These are phyloP conservation scores for Colletotrichum chlorophyti DNA, from an alignment of 2,329 filamentous ascomycete species.

Conservation along the genomic window DNA sequence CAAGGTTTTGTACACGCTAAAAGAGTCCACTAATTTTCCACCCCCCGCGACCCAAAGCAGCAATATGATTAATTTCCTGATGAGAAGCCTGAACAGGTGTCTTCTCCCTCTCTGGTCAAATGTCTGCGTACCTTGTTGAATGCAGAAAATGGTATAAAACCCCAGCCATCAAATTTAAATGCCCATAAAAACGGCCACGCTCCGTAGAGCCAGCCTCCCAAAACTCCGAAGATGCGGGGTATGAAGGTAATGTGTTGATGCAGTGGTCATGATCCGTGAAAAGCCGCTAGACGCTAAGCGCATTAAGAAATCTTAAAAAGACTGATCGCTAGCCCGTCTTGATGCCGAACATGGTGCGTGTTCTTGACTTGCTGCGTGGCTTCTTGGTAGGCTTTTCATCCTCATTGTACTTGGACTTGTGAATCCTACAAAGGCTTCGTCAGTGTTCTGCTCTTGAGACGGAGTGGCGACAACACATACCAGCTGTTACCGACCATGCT, in stretches of 20 bases:
- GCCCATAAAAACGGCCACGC: constrained; percentile 22
- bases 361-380: constrained; percentile 76
- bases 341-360: constrained; percentile 73
- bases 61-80: background rate
- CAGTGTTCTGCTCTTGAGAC: constrained; percentile 14
- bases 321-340: constrained; percentile 36
- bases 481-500: constrained; percentile 99
- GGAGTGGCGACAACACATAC: constrained; percentile 59
- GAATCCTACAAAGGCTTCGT: constrained; percentile 70
- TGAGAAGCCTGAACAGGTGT: background rate
- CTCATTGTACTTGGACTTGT: constrained; percentile 91
- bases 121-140: constrained; percentile 9
- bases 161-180: constrained; percentile 21
- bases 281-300: constrained; percentile 25
- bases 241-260: constrained; percentile 30
- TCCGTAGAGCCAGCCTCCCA: constrained; percentile 27
- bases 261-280: constrained; percentile 31
- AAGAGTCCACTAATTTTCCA: constrained; percentile 1
- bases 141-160: constrained; percentile 24
- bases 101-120: background rate
- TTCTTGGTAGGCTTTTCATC: constrained; percentile 60
- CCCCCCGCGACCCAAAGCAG: background rate
- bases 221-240: constrained; percentile 29
- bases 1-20: constrained; percentile 17
- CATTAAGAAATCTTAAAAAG: constrained; percentile 21